phyloP scores from a whole-genome alignment of 805 yeast genomes.

The Cyberlindnera maritima region DNA sequence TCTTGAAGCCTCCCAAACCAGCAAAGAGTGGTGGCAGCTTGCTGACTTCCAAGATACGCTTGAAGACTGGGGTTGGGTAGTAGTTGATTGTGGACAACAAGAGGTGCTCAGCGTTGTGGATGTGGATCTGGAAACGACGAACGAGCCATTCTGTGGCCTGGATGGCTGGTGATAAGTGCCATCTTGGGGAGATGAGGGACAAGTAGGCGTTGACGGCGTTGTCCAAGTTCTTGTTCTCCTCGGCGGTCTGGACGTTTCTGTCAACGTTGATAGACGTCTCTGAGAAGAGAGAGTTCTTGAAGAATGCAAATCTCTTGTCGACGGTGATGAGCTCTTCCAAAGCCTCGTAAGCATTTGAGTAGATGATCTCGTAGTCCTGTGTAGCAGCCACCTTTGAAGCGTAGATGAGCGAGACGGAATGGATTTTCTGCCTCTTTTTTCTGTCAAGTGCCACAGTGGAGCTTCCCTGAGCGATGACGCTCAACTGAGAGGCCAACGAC shows the following conservation, averaged over 20 bases:
- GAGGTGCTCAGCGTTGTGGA: conserved; percentile 72
- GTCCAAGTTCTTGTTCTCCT: conserved; percentile 71
- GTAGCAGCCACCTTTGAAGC: conserved; percentile 88
- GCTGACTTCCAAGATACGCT: conserved; percentile 71
- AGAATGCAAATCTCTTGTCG: conserved; percentile 73
- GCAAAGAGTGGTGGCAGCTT: conserved; percentile 75
- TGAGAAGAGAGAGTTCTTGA: conserved; percentile 72
- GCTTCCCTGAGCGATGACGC: conserved; percentile 60
- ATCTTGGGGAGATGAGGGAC: conserved; percentile 69
- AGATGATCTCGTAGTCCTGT: conserved; percentile 86
- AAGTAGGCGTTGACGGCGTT: conserved; percentile 73
- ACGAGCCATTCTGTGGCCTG: conserved; percentile 93
- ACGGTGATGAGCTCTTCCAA: conserved; percentile 66
- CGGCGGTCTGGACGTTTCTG: conserved; percentile 76
- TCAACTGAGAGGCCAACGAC: conserved; percentile 79
- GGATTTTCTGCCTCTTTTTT: conserved; percentile 80
- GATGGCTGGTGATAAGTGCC: conserved; percentile 71
- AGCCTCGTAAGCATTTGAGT: conserved; percentile 69
- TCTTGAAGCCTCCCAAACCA: conserved; percentile 69
- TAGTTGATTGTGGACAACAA: conserved; percentile 78
- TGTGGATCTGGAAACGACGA: conserved; percentile 83
- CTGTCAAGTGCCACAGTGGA: conserved; percentile 81
- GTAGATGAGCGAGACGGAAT: conserved; percentile 83
- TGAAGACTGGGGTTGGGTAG: conserved; percentile 69
- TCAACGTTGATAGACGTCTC: conserved; percentile 79